These are phyloP conservation scores for Umbelopsis isabellina DNA, from an alignment of 192 early-diverging fungal genomes.

Conservation along the genomic window DNA sequence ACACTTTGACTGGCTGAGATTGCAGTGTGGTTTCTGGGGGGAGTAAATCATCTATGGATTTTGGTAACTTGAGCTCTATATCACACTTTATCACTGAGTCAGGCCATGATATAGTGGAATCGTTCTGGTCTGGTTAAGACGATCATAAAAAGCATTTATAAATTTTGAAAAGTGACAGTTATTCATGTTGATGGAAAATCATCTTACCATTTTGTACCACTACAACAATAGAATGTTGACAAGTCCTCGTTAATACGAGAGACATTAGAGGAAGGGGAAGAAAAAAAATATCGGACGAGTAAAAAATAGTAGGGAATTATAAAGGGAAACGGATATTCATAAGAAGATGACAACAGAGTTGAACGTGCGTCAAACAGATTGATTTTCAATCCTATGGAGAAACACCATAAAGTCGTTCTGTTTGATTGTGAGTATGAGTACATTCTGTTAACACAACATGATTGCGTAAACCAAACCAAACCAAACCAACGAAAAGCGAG, in stretches of 20 bases:
- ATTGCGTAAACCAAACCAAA: neutral
- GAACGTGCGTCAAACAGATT: neutral
- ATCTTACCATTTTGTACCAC: constrained; percentile 37
- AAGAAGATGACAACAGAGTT: neutral
- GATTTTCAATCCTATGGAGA: constrained; percentile 15
- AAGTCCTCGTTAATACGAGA: constrained; percentile 30
- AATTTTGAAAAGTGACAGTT: too few species aligned
- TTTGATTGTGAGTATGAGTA: neutral
- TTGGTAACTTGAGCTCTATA: constrained; percentile 30
- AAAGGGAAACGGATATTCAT: neutral
- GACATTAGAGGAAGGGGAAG: constrained; percentile 26
- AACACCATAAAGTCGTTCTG: neutral
- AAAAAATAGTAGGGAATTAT: neutral
- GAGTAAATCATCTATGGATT: constrained; percentile 27
- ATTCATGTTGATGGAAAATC: too few species aligned
- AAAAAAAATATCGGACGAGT: neutral
- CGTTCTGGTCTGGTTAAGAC: constrained; percentile 4
- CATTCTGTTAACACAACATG: neutral
- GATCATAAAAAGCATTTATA: too few species aligned
- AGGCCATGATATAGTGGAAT: constrained; percentile 5
- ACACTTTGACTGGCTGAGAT: constrained; percentile 10
- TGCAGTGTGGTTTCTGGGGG: constrained; percentile 28
- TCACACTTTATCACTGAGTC: constrained; percentile 26
- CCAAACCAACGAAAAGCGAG: neutral
- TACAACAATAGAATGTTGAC: constrained; percentile 35